Percentiles rank a stretch among this genome's conserved stretches.
Evolutionary conservation across 768 basidiomycete species (phyloP).

Genomic region (Cyclocybe aegerita): DNA sequence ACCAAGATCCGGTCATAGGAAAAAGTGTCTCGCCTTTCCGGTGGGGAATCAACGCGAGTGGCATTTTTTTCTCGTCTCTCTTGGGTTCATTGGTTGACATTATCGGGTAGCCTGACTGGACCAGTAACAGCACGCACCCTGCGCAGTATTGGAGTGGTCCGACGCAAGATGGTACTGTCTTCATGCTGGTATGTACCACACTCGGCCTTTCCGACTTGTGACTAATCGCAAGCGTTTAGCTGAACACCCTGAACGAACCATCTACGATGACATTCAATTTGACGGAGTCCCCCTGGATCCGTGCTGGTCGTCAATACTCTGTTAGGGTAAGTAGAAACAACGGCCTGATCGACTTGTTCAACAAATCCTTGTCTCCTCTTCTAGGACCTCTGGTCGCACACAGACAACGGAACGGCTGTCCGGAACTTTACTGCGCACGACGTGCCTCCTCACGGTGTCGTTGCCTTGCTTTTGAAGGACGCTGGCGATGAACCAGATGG

Average conservation of each 20-base stretch:
- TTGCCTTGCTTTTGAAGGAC: conserved; percentile 66
- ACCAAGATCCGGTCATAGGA: conserved; percentile 65
- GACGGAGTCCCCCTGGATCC: conserved; percentile 70
- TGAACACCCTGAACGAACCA: conserved; percentile 57
- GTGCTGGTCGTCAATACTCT: conserved; percentile 63
- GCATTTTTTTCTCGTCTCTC: not conserved
- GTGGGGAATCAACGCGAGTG: conserved; percentile 65
- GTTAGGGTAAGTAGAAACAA: conserved; percentile 42
- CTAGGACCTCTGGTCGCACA: conserved; percentile 74
- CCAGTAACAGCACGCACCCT: conserved; percentile 43
- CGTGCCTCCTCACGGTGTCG: conserved; percentile 69
- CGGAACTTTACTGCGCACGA: conserved; percentile 50
- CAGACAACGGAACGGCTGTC: conserved; percentile 65
- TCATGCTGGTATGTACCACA: conserved; percentile 56
- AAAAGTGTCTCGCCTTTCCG: conserved; percentile 65
- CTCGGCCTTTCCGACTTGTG: not conserved
- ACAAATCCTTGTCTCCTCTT: not conserved
- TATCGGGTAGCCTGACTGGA: conserved; percentile 37
- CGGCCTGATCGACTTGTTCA: not conserved
- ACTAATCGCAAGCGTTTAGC: conserved; percentile 28
- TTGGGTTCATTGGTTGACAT: not conserved
- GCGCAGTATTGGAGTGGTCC: conserved; percentile 72
- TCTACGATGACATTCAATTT: conserved; percentile 60
- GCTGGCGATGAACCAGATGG: conserved; percentile 66
- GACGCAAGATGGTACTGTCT: conserved; percentile 58